Evolutionary conservation across 768 basidiomycete genomes (phyloP).

Genomic region (Coprinopsis sp.): DNA sequence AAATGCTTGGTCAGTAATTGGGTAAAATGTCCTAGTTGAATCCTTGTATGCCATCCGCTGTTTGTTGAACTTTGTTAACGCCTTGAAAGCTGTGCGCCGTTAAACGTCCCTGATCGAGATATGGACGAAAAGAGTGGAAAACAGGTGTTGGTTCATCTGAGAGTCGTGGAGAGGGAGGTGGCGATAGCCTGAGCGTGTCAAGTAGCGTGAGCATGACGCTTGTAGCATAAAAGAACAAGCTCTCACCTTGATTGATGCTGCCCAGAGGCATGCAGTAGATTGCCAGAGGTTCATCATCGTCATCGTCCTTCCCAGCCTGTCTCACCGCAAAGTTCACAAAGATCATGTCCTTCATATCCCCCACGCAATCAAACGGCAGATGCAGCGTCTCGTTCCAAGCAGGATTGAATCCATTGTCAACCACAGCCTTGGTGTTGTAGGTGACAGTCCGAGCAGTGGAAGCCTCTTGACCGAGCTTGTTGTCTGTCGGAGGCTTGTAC

Average conservation of each 20-base stretch:
- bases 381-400: slow-evolving; percentile 70
- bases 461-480: slow-evolving; percentile 19
- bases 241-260: slow-evolving; percentile 64
- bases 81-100: too few relatives aligned
- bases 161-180: slow-evolving; percentile 88
- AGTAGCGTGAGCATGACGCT: background rate
- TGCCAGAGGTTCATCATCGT: slow-evolving; percentile 63
- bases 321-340: slow-evolving; percentile 79
- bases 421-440: slow-evolving; percentile 57
- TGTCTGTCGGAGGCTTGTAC: slow-evolving; percentile 14
- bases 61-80: too few relatives aligned
- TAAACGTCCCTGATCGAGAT: slow-evolving; percentile 29
- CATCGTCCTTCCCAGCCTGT: slow-evolving; percentile 52
- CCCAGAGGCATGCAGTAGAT: slow-evolving; percentile 71
- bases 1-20: too few relatives aligned
- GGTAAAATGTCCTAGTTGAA: too few relatives aligned
- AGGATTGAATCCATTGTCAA: slow-evolving; percentile 92
- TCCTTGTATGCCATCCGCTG: too few relatives aligned
- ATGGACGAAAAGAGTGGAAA: slow-evolving; percentile 88
- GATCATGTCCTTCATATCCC: slow-evolving; percentile 72
- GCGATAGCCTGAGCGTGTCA: slow-evolving; percentile 59
- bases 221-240: background rate
- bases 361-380: slow-evolving; percentile 73
- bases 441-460: slow-evolving; percentile 43
- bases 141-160: slow-evolving; percentile 83